Percentiles rank a stretch among this genome's conserved stretches.
phyloP scores from a whole-genome alignment of 306 rosid species.

The Pterocarpus santalinus region DNA sequence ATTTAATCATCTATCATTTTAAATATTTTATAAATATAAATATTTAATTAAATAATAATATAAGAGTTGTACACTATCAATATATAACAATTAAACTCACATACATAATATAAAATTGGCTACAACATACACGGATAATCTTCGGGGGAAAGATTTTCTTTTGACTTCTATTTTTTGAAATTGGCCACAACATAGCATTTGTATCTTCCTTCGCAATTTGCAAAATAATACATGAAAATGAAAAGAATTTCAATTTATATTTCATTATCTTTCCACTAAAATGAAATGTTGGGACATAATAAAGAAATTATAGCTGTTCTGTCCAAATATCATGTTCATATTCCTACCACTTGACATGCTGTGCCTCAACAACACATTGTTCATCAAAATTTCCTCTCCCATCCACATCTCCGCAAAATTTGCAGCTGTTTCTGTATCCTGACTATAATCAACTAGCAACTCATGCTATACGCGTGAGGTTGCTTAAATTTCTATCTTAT shows the following conservation, averaged over 20 bases:
- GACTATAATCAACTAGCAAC: slow-evolving; percentile 37
- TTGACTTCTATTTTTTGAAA: background rate
- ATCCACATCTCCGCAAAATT: slow-evolving; percentile 32
- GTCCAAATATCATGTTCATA: slow-evolving; percentile 9
- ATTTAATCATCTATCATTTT: no score
- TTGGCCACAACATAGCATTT: background rate
- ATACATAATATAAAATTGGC: no score
- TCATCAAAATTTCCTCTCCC: slow-evolving; percentile 36
- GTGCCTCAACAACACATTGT: slow-evolving; percentile 11
- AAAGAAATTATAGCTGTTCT: background rate
- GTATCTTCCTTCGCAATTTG: background rate
- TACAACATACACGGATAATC: background rate
- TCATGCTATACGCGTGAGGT: slow-evolving; percentile 49
- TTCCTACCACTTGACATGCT: background rate
- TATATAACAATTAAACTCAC: no score
- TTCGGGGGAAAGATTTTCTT: background rate
- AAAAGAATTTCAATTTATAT: slow-evolving; percentile 8
- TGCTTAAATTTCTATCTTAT: slow-evolving; percentile 44
- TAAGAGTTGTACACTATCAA: no score
- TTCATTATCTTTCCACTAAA: slow-evolving; percentile 30
- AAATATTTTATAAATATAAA: no score
- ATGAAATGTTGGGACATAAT: slow-evolving; percentile 25
- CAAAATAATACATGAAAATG: background rate
- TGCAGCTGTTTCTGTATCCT: slow-evolving; percentile 31
- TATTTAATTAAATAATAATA: no score